These are phyloP conservation scores for Lepidium aucheri DNA, from an alignment of 345 rosid species.

Conservation along the genomic window DNA sequence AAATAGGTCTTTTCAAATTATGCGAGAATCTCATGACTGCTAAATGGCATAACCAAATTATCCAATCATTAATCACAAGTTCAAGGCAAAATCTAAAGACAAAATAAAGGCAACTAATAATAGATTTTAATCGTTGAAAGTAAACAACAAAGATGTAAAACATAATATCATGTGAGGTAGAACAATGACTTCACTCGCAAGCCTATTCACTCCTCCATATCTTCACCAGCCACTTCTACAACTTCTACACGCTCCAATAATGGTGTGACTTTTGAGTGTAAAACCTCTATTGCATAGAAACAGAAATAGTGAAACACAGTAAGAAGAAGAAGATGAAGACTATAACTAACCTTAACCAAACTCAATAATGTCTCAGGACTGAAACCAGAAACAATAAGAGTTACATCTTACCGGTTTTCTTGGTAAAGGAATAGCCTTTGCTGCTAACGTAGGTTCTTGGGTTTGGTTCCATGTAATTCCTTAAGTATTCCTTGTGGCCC, in stretches of 20 bases:
- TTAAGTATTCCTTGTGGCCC: constrained; percentile 67
- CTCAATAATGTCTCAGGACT: background rate
- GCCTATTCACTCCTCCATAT: constrained; percentile 55
- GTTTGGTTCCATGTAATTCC: constrained; percentile 75
- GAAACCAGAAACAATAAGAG: background rate
- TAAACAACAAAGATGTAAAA: background rate
- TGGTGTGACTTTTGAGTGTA: constrained; percentile 53
- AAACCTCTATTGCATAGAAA: constrained; percentile 48
- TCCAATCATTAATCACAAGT: background rate
- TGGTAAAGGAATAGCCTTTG: constrained; percentile 57
- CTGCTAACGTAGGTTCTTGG: constrained; percentile 57
- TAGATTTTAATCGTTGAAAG: background rate
- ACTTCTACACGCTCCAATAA: constrained; percentile 42
- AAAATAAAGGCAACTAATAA: background rate
- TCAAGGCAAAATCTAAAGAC: background rate
- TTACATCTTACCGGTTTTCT: constrained; percentile 50
- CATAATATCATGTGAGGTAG: background rate
- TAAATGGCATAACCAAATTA: background rate
- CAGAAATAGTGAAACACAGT: background rate
- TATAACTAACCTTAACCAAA: background rate
- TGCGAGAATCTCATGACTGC: background rate
- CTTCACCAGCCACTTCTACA: constrained; percentile 48
- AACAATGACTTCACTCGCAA: background rate
- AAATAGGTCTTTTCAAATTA: background rate
- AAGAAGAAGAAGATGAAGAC: background rate